These are phyloP conservation scores for Hibiscus tridactylites DNA, from an alignment of 345 rosid species.

Conservation along the genomic window DNA sequence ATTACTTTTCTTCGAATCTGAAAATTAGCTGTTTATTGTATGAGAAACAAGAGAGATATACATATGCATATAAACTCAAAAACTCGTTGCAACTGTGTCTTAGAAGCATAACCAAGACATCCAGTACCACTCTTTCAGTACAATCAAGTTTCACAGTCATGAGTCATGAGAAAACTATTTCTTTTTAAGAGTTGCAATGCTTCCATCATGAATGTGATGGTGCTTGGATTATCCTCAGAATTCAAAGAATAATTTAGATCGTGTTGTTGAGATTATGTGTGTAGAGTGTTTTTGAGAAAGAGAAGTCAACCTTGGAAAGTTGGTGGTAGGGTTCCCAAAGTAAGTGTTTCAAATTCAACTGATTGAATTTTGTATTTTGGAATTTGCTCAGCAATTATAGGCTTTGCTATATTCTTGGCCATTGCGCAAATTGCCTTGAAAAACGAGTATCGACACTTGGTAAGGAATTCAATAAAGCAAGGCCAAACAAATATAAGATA, in stretches of 20 bases:
- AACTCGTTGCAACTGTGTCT: background rate
- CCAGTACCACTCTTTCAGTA: background rate
- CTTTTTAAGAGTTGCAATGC: background rate
- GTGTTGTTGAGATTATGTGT: background rate
- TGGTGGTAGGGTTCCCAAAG: constrained; percentile 87
- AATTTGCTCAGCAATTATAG: constrained; percentile 86
- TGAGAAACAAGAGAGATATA: background rate
- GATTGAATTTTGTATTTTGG: constrained; percentile 85
- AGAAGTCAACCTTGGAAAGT: constrained; percentile 59
- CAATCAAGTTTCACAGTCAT: background rate
- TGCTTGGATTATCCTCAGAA: background rate
- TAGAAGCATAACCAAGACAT: background rate
- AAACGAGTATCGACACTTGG: constrained; percentile 8
- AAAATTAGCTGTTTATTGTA: background rate
- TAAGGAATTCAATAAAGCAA: background rate
- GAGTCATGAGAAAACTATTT: background rate
- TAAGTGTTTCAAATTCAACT: constrained; percentile 81
- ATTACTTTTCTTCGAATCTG: background rate
- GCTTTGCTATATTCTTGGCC: constrained; percentile 55
- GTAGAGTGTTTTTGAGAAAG: background rate
- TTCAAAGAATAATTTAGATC: background rate
- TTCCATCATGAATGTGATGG: background rate
- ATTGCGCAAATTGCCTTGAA: constrained; percentile 77
- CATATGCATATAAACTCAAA: background rate
- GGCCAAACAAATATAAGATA: constrained; percentile 12